Percentiles rank a stretch among this genome's conserved stretches.
Conservation (phyloP, 2,329 filamentous ascomycete species). For the Epichloe sibirici region DNA sequence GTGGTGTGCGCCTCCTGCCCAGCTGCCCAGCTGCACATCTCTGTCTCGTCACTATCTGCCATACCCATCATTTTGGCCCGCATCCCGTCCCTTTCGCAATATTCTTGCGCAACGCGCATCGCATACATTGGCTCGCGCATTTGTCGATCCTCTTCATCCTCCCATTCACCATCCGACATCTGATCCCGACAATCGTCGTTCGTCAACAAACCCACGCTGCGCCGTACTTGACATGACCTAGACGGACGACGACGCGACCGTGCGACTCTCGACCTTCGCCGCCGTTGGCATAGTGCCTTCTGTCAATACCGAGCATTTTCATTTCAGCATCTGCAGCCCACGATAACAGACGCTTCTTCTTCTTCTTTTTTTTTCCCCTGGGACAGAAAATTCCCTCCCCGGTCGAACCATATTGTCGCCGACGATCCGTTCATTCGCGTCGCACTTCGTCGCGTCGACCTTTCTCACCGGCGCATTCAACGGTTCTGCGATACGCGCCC, state of each 20-base stretch:
- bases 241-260: background rate
- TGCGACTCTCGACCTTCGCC: background rate
- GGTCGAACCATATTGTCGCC: no score
- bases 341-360: background rate
- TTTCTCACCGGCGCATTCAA: conserved; percentile 2
- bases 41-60: background rate
- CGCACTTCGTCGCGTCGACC: background rate
- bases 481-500: background rate
- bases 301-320: background rate
- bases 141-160: no score
- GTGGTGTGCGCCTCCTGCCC: conserved; percentile 4
- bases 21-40: conserved; percentile 3
- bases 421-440: background rate
- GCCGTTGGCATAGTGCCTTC: background rate
- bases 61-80: background rate
- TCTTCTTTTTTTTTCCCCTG: background rate
- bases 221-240: background rate
- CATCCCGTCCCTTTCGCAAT: conserved; percentile 1
- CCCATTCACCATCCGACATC: background rate
- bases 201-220: background rate
- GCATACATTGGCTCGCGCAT: conserved; percentile 1
- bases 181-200: background rate
- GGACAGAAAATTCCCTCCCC: no score
- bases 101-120: background rate
- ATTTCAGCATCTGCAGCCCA: background rate